Percentiles rank a stretch among this genome's conserved stretches.
These are phyloP conservation scores for Thielaviopsis cerberus DNA, from an alignment of 2,329 filamentous ascomycete species.

Conservation along the genomic window DNA sequence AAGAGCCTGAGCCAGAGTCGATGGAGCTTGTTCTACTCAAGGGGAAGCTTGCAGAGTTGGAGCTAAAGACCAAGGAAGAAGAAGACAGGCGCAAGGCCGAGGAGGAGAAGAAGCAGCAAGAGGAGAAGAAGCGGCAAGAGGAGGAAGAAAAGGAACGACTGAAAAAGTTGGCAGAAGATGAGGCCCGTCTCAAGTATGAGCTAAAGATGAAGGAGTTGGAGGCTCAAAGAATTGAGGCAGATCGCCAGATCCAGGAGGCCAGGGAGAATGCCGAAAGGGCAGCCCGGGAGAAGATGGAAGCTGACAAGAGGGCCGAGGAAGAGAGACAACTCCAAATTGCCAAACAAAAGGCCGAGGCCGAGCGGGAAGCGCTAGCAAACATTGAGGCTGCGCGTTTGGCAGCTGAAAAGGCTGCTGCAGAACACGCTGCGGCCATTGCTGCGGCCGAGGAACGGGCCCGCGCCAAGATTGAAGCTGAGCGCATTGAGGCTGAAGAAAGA, in stretches of 20 bases:
- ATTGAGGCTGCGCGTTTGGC: constrained; percentile 25
- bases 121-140: constrained; percentile 23
- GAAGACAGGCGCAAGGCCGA: constrained; percentile 12
- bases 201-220: constrained; percentile 22
- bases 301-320: constrained; percentile 21
- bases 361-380: constrained; percentile 19
- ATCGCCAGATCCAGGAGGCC: constrained; percentile 23
- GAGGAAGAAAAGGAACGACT: constrained; percentile 27
- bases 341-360: constrained; percentile 26
- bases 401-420: constrained; percentile 11
- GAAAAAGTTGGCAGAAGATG: neutral
- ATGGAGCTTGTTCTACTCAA: constrained; percentile 27
- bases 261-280: constrained; percentile 20
- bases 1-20: constrained; percentile 22
- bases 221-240: constrained; percentile 22
- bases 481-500: constrained; percentile 15
- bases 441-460: constrained; percentile 27
- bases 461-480: constrained; percentile 24
- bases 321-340: constrained; percentile 22
- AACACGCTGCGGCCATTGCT: constrained; percentile 21
- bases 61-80: constrained; percentile 2
- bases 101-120: constrained; percentile 21
- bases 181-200: constrained; percentile 10
- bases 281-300: constrained; percentile 26
- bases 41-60: constrained; percentile 27